Evolutionary conservation across 441 rosid species (phyloP).

Genomic region (Bruguiera hainesii): DNA sequence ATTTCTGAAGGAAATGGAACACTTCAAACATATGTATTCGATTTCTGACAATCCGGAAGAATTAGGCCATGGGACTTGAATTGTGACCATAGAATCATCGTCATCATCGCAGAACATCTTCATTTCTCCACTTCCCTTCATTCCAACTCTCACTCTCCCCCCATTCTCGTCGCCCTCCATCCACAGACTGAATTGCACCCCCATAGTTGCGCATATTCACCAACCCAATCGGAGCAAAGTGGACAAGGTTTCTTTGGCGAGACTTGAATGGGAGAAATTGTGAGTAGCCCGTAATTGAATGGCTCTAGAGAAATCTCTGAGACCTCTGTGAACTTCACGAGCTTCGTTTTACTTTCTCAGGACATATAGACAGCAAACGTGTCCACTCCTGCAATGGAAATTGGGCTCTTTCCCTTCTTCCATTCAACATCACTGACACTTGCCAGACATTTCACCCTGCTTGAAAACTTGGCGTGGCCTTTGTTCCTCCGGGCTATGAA

Average conservation of each 20-base stretch:
- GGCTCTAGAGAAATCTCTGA: slow-evolving; percentile 47
- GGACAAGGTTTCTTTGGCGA: slow-evolving; percentile 22
- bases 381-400: slow-evolving; percentile 36
- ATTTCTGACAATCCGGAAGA: slow-evolving; percentile 36
- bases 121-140: slow-evolving; percentile 55
- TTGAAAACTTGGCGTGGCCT: slow-evolving; percentile 37
- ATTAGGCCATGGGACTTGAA: slow-evolving; percentile 58
- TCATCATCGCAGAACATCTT: slow-evolving; percentile 36
- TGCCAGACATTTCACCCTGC: slow-evolving; percentile 28
- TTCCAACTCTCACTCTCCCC: slow-evolving; percentile 30
- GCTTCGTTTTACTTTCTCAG: slow-evolving; percentile 42
- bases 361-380: slow-evolving; percentile 48
- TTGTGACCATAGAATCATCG: slow-evolving; percentile 38
- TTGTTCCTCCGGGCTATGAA: slow-evolving; percentile 45
- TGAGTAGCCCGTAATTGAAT: slow-evolving; percentile 47
- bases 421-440: slow-evolving; percentile 48
- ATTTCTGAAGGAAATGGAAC: too few species aligned
- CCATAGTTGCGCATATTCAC: slow-evolving; percentile 67
- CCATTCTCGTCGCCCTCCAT: slow-evolving; percentile 5
- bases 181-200: slow-evolving; percentile 52
- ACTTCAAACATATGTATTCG: slow-evolving; percentile 38
- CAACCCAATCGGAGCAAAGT: slow-evolving; percentile 57
- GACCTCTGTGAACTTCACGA: slow-evolving; percentile 34
- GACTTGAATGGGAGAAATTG: slow-evolving; percentile 41
- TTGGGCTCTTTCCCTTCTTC: slow-evolving; percentile 48